Evolutionary conservation across 805 yeast genomes (phyloP).

Genomic region (Candida glaebosa): DNA sequence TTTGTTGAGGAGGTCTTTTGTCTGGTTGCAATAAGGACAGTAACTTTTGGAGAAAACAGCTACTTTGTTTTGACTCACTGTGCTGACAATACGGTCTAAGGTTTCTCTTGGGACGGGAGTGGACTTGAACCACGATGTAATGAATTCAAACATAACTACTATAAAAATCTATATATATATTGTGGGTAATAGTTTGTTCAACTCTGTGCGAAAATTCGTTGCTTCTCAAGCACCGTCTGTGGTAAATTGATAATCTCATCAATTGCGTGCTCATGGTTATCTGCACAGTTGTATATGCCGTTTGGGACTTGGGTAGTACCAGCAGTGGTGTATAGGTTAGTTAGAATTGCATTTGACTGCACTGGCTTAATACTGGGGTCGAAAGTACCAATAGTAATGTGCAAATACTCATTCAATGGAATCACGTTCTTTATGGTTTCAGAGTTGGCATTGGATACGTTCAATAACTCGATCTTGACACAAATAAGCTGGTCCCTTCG

Average conservation of each 20-base stretch:
- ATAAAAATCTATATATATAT: no score
- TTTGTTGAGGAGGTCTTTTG: slow-evolving; percentile 17
- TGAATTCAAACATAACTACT: slow-evolving; percentile 13
- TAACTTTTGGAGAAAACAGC: slow-evolving; percentile 28
- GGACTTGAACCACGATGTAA: slow-evolving; percentile 15
- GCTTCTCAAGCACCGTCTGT: slow-evolving; percentile 8
- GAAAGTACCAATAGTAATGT: slow-evolving; percentile 70
- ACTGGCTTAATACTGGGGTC: slow-evolving; percentile 43
- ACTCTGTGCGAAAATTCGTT: slow-evolving; percentile 13
- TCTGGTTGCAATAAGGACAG: slow-evolving; percentile 27
- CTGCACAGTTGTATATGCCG: slow-evolving; percentile 7
- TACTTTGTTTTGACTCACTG: slow-evolving; percentile 13
- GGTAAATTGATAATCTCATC: slow-evolving; percentile 9
- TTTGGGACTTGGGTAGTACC: slow-evolving; percentile 3
- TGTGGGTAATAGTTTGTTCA: no score
- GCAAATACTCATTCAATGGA: slow-evolving; percentile 30
- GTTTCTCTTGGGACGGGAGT: slow-evolving; percentile 12
- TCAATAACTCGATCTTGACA: slow-evolving; percentile 36
- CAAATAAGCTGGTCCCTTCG: slow-evolving; percentile 49
- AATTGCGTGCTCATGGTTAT: slow-evolving; percentile 4
- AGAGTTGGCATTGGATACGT: slow-evolving; percentile 1
- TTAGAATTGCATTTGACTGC: slow-evolving; percentile 44
- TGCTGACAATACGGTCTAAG: slow-evolving; percentile 8
- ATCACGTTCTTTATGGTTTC: slow-evolving; percentile 7
- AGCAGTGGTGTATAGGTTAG: slow-evolving; percentile 5